Conservation (phyloP, 1,139 yeast species). For the Kluyveromyces marxianus region DNA sequence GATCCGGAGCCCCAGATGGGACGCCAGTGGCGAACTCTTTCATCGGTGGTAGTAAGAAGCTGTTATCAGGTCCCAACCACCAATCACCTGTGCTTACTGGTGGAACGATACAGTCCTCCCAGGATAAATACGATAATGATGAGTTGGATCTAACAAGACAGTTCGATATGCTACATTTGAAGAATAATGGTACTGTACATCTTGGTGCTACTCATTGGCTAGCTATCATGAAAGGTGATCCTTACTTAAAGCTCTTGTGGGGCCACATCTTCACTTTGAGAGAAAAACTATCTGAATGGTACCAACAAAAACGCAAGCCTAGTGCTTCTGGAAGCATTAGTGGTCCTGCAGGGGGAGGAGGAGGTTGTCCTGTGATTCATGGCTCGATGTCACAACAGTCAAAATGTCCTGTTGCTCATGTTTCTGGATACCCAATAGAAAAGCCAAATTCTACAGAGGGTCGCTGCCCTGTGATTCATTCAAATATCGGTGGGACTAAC, state of each 20-base stretch:
- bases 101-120: not conserved
- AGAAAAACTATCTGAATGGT: conserved; percentile 35
- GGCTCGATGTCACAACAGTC: conserved; percentile 5
- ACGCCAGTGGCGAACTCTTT: not conserved
- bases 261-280: conserved; percentile 43
- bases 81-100: conserved; percentile 1
- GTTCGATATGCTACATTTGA: conserved; percentile 44
- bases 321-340: not conserved
- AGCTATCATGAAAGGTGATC: conserved; percentile 46
- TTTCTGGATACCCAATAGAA: conserved; percentile 1
- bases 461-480: conserved; percentile 13
- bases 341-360: conserved; percentile 4
- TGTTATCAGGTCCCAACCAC: not conserved
- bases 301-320: conserved; percentile 18
- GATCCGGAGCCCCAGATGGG: not conserved
- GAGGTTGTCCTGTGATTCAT: conserved; percentile 21
- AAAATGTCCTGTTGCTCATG: conserved; percentile 12
- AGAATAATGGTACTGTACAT: conserved; percentile 42
- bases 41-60: not conserved
- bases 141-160: conserved; percentile 39
- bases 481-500: not conserved
- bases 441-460: not conserved
- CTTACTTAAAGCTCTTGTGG: conserved; percentile 44
- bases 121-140: conserved; percentile 27
- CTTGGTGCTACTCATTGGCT: conserved; percentile 47